Evolutionary conservation across 768 basidiomycete species (phyloP), one percentile per base, ranked within the genome.

Genomic region (Lactarius tabidus): DNA sequence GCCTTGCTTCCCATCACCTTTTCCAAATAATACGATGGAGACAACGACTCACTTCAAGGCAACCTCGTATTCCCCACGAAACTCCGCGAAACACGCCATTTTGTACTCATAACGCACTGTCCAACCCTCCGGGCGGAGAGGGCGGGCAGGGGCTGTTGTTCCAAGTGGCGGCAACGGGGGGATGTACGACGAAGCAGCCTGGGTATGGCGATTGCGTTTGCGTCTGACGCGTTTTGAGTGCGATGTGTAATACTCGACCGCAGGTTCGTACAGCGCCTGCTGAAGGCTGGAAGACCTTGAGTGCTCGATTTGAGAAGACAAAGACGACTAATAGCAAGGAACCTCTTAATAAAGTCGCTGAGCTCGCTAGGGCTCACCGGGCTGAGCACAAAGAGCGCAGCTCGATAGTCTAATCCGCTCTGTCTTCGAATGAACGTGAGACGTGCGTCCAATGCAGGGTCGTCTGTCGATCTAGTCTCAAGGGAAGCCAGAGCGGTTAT

Each of bases 91-190:
- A 70, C 90, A 89, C 0, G 90, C 97, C 84, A 95, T 91, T 77
- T 98, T 99, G 80, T 94, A 98, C 73, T 98, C 95, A 72, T 98
- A 98, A 35, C 97, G 81, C 23, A 96, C 94, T 0, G 91, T 93
- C 96, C 95, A 99, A 0, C 95, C 95, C 75, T 93, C 88, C 1
- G 89, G 84, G 33, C 90, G 80, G 6, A 97, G 77, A 1, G 89
- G 86, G 20, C 87, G 84, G 23, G 83, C 74, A 45, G 74, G 74
- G 17, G 78, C 67, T 26, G 75, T 64, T 23, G 70, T 38, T 7
- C 80, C 83, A 9, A 82, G 63, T 3, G 82, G 80, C 26, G 79
- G 75, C n/a, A 81, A 70, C 4, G 84, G 78, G n/a, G 79, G 78
- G 6, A 82, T 77, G 68, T 86, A 84, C 2, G 82, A 74, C 5